A percentile compares a stretch with the other conserved stretches of the same genome.
phyloP scores from a whole-genome alignment of 352 stramenopile species.

The Pythium graminicola region DNA sequence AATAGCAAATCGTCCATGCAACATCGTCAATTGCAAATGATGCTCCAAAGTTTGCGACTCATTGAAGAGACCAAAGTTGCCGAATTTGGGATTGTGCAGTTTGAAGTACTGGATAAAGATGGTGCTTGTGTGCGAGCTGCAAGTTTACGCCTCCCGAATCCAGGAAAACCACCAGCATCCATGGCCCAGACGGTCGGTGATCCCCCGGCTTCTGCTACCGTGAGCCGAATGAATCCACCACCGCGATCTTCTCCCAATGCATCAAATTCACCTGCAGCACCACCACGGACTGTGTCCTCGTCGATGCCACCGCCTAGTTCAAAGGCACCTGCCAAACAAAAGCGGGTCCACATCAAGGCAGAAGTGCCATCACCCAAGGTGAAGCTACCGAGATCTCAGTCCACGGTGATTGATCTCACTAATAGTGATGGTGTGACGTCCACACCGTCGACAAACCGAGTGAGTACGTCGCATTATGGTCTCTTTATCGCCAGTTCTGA shows the following conservation, averaged over 20 bases:
- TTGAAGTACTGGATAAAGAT: neutral
- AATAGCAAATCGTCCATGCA: too few relatives aligned
- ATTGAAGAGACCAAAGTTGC: neutral
- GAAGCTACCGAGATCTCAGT: too few relatives aligned
- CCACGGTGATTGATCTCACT: too few relatives aligned
- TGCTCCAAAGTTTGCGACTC: neutral
- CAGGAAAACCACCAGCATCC: neutral
- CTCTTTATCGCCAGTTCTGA: too few relatives aligned
- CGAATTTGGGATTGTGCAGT: neutral
- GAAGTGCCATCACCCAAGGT: too few relatives aligned
- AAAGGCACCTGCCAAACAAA: too few relatives aligned
- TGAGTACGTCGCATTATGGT: neutral
- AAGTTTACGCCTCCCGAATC: constrained; percentile 2
- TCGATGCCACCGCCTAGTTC: too few relatives aligned
- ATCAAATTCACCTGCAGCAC: too few relatives aligned
- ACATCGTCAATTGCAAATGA: too few relatives aligned
- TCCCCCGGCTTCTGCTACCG: neutral
- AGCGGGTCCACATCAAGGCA: too few relatives aligned
- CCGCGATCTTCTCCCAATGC: neutral
- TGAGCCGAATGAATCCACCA: neutral
- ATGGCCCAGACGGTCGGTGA: neutral
- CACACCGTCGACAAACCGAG: neutral
- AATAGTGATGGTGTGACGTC: neutral
- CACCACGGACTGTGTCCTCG: too few relatives aligned
- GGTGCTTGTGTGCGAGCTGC: neutral